These are phyloP conservation scores for Microbotryum silenes-acaulis DNA, from an alignment of 1,284 basidiomycete species.

Conservation along the genomic window DNA sequence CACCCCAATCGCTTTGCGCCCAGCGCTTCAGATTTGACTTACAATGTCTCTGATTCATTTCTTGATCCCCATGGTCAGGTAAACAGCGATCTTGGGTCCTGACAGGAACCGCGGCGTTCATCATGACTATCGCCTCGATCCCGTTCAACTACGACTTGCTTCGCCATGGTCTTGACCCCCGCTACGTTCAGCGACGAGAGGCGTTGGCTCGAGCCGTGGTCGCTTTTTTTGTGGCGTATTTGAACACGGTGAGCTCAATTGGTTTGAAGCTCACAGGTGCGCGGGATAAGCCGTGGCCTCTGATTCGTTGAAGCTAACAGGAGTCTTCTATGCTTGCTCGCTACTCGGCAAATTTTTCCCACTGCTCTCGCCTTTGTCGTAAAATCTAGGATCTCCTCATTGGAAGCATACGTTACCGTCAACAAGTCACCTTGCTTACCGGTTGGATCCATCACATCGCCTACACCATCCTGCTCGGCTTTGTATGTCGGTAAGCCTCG, in stretches of 20 bases:
- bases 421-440: constrained; percentile 49
- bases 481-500: constrained; percentile 32
- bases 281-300: constrained; percentile 33
- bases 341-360: constrained; percentile 4
- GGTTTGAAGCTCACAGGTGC: constrained; percentile 32
- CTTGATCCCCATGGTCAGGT: constrained; percentile 3
- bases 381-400: constrained; percentile 41
- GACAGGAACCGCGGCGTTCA: constrained; percentile 45
- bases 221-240: constrained; percentile 40
- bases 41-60: too few relatives aligned
- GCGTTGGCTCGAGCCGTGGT: constrained; percentile 32
- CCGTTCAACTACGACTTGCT: constrained; percentile 48
- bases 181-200: constrained; percentile 34
- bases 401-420: constrained; percentile 44
- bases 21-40: too few relatives aligned
- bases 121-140: constrained; percentile 48
- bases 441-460: constrained; percentile 56
- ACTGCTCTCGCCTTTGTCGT: constrained; percentile 15
- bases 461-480: constrained; percentile 50
- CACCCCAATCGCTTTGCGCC: too few relatives aligned
- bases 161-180: constrained; percentile 33
- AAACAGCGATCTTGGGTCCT: constrained; percentile 53
- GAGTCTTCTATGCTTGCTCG: constrained; percentile 45
- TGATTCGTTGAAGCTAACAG: constrained; percentile 48
- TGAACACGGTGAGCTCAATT: constrained; percentile 41